phyloP scores from a whole-genome alignment of 306 rosid genomes.

The Casuarina equisetifolia region DNA sequence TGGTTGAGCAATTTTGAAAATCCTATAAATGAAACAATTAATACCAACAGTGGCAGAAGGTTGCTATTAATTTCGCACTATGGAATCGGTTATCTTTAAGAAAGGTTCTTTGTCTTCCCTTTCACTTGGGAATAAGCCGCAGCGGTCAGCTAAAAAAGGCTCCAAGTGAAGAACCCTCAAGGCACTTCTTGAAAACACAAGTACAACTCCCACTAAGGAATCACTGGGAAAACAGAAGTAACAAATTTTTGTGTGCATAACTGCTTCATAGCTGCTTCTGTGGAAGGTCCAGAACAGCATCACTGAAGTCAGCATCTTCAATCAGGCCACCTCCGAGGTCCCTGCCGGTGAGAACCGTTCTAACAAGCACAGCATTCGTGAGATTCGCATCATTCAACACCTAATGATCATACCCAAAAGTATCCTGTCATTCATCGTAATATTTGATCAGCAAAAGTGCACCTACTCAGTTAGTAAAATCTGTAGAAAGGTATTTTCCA shows the following conservation, averaged over 20 bases:
- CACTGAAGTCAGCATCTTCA: conserved; percentile 94
- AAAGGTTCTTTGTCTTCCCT: too few species aligned
- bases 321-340: conserved; percentile 86
- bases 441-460: neutral
- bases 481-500: neutral
- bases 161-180: too few species aligned
- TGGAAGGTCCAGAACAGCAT: conserved; percentile 83
- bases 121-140: too few species aligned
- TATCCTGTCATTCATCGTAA: neutral
- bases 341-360: conserved; percentile 94
- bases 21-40: too few species aligned
- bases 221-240: too few species aligned
- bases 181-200: too few species aligned
- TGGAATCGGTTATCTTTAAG: too few species aligned
- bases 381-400: conserved; percentile 91
- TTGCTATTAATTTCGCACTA: too few species aligned
- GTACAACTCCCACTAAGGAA: too few species aligned
- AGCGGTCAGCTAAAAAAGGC: too few species aligned
- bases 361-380: conserved; percentile 67
- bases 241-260: conserved; percentile 6
- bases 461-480: neutral
- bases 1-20: too few species aligned
- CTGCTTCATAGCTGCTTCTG: conserved; percentile 83
- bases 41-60: too few species aligned
- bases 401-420: conserved; percentile 22